Evolutionary conservation across 1,284 basidiomycete species (phyloP).

Genomic region (Polyporus tsugae): DNA sequence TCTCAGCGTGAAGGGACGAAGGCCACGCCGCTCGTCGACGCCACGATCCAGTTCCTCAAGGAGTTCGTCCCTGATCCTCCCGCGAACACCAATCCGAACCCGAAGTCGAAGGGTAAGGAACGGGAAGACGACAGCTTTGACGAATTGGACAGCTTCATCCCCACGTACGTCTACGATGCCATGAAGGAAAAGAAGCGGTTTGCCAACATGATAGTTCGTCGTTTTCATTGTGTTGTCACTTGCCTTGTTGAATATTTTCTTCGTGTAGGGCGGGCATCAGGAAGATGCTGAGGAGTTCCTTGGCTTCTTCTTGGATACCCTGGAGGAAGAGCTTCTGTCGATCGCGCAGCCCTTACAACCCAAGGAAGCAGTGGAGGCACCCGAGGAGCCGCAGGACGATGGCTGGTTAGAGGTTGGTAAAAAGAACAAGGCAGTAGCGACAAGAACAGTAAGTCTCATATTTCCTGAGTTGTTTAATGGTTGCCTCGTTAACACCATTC

Average conservation of each 20-base stretch:
- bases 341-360: slow-evolving; percentile 61
- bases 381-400: slow-evolving; percentile 54
- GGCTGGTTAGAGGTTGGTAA: slow-evolving; percentile 96
- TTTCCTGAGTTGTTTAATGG: too few relatives aligned
- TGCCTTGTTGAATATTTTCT: slow-evolving; percentile 3
- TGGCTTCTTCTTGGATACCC: slow-evolving; percentile 95
- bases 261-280: slow-evolving; percentile 84
- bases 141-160: slow-evolving; percentile 81
- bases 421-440: slow-evolving; percentile 86
- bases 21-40: slow-evolving; percentile 84
- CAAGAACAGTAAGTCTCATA: slow-evolving; percentile 70
- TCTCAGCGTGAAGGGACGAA: slow-evolving; percentile 48
- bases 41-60: slow-evolving; percentile 82
- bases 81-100: slow-evolving; percentile 41
- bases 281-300: slow-evolving; percentile 99
- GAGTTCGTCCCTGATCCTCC: slow-evolving; percentile 67
- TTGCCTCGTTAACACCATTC: not conserved
- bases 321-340: slow-evolving; percentile 91
- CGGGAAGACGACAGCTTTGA: slow-evolving; percentile 50
- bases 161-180: slow-evolving; percentile 93
- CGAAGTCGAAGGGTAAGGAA: slow-evolving; percentile 47
- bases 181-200: slow-evolving; percentile 96
- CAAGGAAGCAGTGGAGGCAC: slow-evolving; percentile 36
- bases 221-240: not conserved
- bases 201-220: slow-evolving; percentile 87